Base-by-base conservation (phyloP, 202 grass and related monocot species). In the Saccharum hybrid region DNA sequence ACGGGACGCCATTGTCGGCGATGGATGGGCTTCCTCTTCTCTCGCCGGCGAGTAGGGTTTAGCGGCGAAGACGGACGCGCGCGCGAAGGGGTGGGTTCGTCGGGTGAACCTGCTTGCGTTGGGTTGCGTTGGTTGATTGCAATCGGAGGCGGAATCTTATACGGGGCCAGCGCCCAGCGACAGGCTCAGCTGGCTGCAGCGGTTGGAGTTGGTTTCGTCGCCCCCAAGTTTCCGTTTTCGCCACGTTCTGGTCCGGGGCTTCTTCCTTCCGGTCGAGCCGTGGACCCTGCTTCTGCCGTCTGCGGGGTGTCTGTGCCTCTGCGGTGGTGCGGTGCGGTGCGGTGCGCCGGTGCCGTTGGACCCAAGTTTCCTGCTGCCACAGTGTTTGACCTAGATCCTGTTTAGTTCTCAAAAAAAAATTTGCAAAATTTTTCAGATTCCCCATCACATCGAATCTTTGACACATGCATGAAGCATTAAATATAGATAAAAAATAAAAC, bases 1-100 rank as follows among this genome's bases (percentile, higher is more conserved):
- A 89, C 88, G 73, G 57, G 83, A 82, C 83, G 78, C 83, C 83
- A 86, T 86, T 60, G 83, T 45, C 72, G 68, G 23, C 41, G 43
- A 46, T 3, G 45, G 11, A 16, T 6, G 65, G 15, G 69, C 33
- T 75, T 22, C 18, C 40, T 40, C 51, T 5, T 2, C 13, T 69
- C 15, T 40, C 54, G 30, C 8, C 73, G 79, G 31, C n/a, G 72
- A 74, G 68, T 67, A 67, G 67, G 77, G 69, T 63, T 43, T 61
- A 38, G 61, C 33, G 36, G 61, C 31, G 45, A 26, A 14, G 42
- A 19, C 18, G 66, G 31, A 0, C 33, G 71, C 9, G 13, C 14
- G 66, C 5, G 65, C 51, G 0, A 3, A 2, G 16, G 33, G 31
- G 1, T 9, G 34, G 18, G 19, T 3, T 45, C 43, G 16, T 69